Evolutionary conservation across 257 asterid species (phyloP).

Genomic region (Nicotiana tomentosiformis): DNA sequence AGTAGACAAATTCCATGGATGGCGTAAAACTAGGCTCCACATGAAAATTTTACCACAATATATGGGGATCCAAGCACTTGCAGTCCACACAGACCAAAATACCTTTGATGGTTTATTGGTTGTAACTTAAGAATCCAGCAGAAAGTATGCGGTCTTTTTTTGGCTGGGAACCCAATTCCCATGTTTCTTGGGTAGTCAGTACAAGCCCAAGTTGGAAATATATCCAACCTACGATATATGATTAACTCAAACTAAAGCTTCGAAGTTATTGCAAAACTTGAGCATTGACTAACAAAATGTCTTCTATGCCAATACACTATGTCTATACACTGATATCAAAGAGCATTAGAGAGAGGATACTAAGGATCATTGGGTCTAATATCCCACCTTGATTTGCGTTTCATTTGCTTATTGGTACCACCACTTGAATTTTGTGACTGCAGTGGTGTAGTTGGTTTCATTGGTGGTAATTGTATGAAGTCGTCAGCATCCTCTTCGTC

Average conservation of each 20-base stretch:
- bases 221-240: background rate
- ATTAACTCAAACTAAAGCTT: background rate
- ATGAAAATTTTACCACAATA: background rate
- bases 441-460: background rate
- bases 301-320: background rate
- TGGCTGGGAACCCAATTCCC: no score
- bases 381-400: background rate
- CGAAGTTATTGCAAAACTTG: background rate
- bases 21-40: no score
- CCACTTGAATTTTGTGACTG: background rate
- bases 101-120: background rate
- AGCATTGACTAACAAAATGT: background rate
- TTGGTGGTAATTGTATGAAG: slow-evolving; percentile 1
- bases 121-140: background rate
- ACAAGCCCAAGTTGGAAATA: background rate
- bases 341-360: background rate
- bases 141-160: no score
- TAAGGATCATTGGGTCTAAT: background rate
- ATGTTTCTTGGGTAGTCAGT: background rate
- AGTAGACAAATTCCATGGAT: no score
- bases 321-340: background rate
- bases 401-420: background rate
- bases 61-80: background rate
- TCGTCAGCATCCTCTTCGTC: slow-evolving; percentile 10
- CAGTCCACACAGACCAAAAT: background rate